These are phyloP conservation scores for Leccinum imitatum DNA, from an alignment of 768 basidiomycete genomes.

Conservation along the genomic window DNA sequence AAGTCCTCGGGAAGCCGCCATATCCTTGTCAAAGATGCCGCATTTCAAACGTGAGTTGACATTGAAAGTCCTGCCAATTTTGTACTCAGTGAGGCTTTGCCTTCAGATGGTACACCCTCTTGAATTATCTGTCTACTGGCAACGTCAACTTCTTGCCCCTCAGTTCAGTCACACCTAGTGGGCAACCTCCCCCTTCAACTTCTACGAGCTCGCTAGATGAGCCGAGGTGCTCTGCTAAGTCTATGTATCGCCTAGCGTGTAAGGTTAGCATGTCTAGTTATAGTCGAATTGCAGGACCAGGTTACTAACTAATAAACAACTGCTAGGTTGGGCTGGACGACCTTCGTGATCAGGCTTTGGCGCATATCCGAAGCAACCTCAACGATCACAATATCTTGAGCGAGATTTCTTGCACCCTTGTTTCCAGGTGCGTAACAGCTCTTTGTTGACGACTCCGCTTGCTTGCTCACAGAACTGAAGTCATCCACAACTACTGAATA, in stretches of 20 bases:
- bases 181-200: not conserved
- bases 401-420: not conserved
- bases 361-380: not conserved
- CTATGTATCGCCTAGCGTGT: not conserved
- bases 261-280: not conserved
- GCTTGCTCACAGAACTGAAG: not conserved
- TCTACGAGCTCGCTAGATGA: not conserved
- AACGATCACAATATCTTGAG: not conserved
- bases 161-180: not conserved
- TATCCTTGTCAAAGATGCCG: not conserved
- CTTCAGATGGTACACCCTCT: not conserved
- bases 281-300: not conserved
- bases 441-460: not conserved
- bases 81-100: not conserved
- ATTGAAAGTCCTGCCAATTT: not conserved
- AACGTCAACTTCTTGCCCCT: not conserved
- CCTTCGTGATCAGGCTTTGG: not conserved
- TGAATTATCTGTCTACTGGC: not conserved
- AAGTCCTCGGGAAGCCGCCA: not conserved
- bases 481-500: not conserved
- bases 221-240: not conserved
- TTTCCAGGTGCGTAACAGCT: not conserved
- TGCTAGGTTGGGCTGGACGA: not conserved
- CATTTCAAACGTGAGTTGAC: not conserved
- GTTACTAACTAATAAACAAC: not conserved